Conservation (phyloP, 352 stramenopile species). For the Phytophthora constricta region DNA sequence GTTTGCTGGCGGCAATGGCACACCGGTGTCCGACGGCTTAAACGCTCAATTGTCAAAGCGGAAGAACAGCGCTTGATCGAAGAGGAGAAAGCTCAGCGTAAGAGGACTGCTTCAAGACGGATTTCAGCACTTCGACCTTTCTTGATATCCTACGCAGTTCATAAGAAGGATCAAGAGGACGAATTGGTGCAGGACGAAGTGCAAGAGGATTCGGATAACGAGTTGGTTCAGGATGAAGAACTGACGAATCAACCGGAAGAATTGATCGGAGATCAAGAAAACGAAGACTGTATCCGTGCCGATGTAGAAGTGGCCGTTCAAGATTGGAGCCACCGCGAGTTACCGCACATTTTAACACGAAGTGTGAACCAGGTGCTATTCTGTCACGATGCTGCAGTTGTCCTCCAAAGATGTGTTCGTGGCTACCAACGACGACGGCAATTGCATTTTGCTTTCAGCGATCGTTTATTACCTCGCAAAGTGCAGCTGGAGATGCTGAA, state of each 20-base stretch:
- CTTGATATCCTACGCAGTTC: conserved; percentile 4
- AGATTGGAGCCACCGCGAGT: conserved; percentile 44
- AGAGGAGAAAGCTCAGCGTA: conserved; percentile 29
- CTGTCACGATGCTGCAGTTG: conserved; percentile 26
- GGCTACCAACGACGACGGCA: conserved; percentile 19
- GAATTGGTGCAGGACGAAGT: neutral
- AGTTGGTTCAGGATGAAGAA: conserved; percentile 1
- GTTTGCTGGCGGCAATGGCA: conserved; percentile 45
- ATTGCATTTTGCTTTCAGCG: conserved; percentile 30
- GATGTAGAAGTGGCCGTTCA: conserved; percentile 29
- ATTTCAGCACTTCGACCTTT: conserved; percentile 31
- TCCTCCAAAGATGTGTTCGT: conserved; percentile 43
- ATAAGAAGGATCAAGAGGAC: neutral
- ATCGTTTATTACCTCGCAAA: neutral
- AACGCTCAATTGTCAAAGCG: conserved; percentile 38
- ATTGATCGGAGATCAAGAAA: neutral
- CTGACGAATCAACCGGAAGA: conserved; percentile 2
- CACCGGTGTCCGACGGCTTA: conserved; percentile 25
- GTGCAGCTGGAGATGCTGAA: neutral
- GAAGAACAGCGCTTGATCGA: conserved; percentile 44
- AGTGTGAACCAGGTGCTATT: conserved; percentile 38
- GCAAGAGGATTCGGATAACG: neutral
- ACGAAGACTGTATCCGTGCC: conserved; percentile 6
- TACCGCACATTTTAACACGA: conserved; percentile 44
- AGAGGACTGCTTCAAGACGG: conserved; percentile 13